These are phyloP conservation scores for Vigna angularis DNA, from an alignment of 306 rosid genomes.

Conservation along the genomic window DNA sequence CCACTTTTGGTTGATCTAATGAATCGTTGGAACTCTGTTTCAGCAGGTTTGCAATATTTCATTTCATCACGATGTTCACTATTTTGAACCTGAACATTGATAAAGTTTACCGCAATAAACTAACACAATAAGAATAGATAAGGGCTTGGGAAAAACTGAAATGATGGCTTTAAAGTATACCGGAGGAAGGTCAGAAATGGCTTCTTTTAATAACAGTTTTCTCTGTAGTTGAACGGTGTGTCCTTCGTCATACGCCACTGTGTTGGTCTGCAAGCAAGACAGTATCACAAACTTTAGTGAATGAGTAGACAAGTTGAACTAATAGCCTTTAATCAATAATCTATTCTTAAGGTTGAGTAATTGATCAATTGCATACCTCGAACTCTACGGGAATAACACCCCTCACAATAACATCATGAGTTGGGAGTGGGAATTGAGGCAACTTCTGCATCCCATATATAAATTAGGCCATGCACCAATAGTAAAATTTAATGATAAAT, in stretches of 20 bases:
- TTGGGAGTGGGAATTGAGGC: constrained; percentile 87
- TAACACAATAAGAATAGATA: neutral
- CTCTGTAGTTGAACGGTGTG: constrained; percentile 41
- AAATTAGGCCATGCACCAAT: neutral
- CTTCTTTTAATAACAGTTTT: constrained; percentile 70
- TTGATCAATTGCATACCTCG: constrained; percentile 62
- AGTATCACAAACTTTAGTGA: neutral
- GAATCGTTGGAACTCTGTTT: constrained; percentile 65
- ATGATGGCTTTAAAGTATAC: constrained; percentile 42
- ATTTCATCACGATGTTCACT: constrained; percentile 61
- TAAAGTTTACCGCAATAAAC: neutral
- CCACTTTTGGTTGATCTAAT: constrained; percentile 66
- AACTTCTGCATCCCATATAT: constrained; percentile 55
- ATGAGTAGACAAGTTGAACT: neutral
- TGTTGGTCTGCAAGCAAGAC: constrained; percentile 51
- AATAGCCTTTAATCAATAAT: neutral
- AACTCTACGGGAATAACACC: constrained; percentile 74
- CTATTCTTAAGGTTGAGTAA: too few relatives aligned
- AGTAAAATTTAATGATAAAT: neutral
- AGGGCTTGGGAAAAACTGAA: neutral
- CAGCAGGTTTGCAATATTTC: constrained; percentile 49
- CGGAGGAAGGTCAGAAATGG: constrained; percentile 80
- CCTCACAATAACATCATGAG: constrained; percentile 75
- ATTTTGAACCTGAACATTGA: constrained; percentile 57
- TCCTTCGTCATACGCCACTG: constrained; percentile 68